Base-by-base conservation (phyloP, 164 flowering plant species). In the Nelumbo lutea region DNA sequence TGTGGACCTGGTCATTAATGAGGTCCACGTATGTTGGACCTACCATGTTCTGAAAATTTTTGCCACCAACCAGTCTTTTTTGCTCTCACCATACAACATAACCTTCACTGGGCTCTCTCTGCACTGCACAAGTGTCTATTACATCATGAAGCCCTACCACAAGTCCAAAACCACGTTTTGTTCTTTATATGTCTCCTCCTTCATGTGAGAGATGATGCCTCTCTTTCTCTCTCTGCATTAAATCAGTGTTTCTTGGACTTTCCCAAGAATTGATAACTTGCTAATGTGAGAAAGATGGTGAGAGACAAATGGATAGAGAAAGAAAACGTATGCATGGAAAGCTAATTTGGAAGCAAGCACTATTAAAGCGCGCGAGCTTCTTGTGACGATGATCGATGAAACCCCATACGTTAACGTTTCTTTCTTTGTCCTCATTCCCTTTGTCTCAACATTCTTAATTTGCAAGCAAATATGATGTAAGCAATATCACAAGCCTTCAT, bases 231-330 rank as follows among this genome's bases (percentile, higher is more conserved):
- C 27, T 27, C 27, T 11, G 2, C 42, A 11, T 9, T 14, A 13
- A 62, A 62, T 46, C 7, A 62, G 65, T 39, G 52, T 62, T 45
- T 62, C 52, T 44, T 62, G 68, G 68, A 52, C 39, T 65, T 52
- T 65, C 53, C 47, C 42, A 58, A 45, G 51, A 15, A 58, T 62
- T 52, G 56, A 52, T 9, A 11, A 52, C 56, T 7, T 52, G 56
- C 56, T 52, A 52, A 52, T 52, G 56, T 52, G 56, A 52, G 13
- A 52, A 14, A 52, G 56, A 52, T 11, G 10, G 56, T 9, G 56
- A 11, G 60, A 4, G 2, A 8, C 14, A 39, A n/a, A 27, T n/a
- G 15, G 8, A 5, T n/a, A 27, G 8, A 1, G 8, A 4, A 9
- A 57, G 6, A 57, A n/a, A 14, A 27, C 4, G 6, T 4, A 58